These are phyloP conservation scores for Lasiodiplodia sp. DNA, from an alignment of 2,329 filamentous ascomycete species.

Conservation along the genomic window DNA sequence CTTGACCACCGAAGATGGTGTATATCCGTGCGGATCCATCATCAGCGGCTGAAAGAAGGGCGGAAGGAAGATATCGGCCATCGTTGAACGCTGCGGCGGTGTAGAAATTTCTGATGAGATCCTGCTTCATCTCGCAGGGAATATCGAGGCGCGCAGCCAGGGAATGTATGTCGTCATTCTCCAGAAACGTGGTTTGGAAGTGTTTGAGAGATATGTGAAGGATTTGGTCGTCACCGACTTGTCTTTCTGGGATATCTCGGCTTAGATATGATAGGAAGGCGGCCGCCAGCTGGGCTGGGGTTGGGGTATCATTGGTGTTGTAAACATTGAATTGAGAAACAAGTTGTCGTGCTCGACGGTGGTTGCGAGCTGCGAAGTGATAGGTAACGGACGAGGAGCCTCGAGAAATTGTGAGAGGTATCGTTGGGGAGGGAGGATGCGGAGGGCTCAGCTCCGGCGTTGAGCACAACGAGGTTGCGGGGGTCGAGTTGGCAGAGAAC, in stretches of 20 bases:
- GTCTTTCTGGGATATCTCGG: background rate
- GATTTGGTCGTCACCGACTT: constrained; percentile 6
- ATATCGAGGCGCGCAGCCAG: constrained; percentile 6
- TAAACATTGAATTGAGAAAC: background rate
- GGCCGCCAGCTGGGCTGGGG: constrained; percentile 4
- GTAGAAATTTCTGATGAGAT: constrained; percentile 33
- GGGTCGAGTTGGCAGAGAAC: constrained; percentile 1
- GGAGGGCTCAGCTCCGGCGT: constrained; percentile 10
- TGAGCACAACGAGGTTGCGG: constrained; percentile 12
- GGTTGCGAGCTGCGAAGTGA: constrained; percentile 5
- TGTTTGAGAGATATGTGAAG: constrained; percentile 3
- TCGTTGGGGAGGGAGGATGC: background rate
- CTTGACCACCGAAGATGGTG: constrained; percentile 41
- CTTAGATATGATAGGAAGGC: constrained; percentile 11
- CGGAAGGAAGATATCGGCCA: background rate
- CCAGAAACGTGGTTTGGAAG: constrained; percentile 12
- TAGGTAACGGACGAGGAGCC: constrained; percentile 1
- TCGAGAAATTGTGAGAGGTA: constrained; percentile 3
- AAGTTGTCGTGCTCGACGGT: constrained; percentile 7
- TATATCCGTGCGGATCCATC: constrained; percentile 31
- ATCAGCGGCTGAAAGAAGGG: constrained; percentile 31
- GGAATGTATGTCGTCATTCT: constrained; percentile 17
- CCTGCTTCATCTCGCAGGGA: constrained; percentile 24
- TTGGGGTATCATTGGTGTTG: constrained; percentile 6
- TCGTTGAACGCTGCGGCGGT: constrained; percentile 24